A percentile compares a stretch with the other conserved stretches of the same genome.
Evolutionary conservation across 768 basidiomycete genomes (phyloP).

Genomic region (Lactarius trivialis): DNA sequence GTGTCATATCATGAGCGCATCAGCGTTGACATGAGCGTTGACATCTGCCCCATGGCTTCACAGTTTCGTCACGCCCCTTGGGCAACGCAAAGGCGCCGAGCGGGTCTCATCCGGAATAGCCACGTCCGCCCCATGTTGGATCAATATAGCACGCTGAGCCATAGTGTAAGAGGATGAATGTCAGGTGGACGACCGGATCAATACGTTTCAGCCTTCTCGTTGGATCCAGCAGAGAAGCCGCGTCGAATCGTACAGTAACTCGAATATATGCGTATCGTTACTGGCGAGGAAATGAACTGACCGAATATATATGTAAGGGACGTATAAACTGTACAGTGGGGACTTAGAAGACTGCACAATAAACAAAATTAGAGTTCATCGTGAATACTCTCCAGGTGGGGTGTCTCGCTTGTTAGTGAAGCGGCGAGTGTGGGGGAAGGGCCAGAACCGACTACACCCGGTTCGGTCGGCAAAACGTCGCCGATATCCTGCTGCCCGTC

Average conservation of each 20-base stretch:
- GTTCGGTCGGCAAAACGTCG: not conserved
- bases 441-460: not conserved
- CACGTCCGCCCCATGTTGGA: constrained; percentile 42
- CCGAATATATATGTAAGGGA: too few species aligned
- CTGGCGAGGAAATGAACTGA: too few species aligned
- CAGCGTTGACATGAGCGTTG: not conserved
- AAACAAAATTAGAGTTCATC: constrained; percentile 13
- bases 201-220: constrained; percentile 33
- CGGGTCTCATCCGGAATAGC: not conserved
- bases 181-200: too few species aligned
- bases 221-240: constrained; percentile 34
- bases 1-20: not conserved
- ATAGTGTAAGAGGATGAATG: too few species aligned
- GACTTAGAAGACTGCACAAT: not conserved
- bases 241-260: constrained; percentile 47
- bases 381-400: not conserved
- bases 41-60: not conserved
- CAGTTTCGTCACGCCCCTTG: not conserved
- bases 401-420: not conserved
- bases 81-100: not conserved
- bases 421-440: not conserved
- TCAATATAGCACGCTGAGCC: too few species aligned
- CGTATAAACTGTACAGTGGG: too few species aligned
- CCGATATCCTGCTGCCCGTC: not conserved
- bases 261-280: constrained; percentile 29